phyloP scores from a whole-genome alignment of 2,329 filamentous ascomycete species.

The Cladophialophora yegresii region DNA sequence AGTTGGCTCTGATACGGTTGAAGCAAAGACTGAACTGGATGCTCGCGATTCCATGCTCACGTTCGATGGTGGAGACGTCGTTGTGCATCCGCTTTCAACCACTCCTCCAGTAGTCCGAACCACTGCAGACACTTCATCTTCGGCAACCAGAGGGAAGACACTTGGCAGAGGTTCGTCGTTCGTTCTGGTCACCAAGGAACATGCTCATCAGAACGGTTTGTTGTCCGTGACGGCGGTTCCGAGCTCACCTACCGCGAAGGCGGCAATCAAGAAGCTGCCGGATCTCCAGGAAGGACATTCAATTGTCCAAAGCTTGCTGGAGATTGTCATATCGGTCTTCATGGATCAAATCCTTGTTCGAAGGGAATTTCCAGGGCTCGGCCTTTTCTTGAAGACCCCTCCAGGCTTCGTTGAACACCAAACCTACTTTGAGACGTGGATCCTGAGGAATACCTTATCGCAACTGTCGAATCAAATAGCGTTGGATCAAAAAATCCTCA shows the following conservation, averaged over 20 bases:
- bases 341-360: conserved; percentile 79
- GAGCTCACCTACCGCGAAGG: conserved; percentile 60
- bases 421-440: conserved; percentile 89
- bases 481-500: conserved; percentile 69
- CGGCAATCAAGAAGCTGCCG: conserved; percentile 43
- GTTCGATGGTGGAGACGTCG: conserved; percentile 82
- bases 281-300: conserved; percentile 62
- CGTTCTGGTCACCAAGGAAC: conserved; percentile 69
- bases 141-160: conserved; percentile 37
- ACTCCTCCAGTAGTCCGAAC: conserved; percentile 71
- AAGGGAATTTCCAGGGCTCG: conserved; percentile 89
- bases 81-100: conserved; percentile 73
- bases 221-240: neutral
- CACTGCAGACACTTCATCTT: conserved; percentile 57
- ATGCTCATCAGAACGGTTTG: conserved; percentile 21
- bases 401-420: conserved; percentile 94
- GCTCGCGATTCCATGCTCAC: conserved; percentile 77
- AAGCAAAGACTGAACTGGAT: conserved; percentile 81
- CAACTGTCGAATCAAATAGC: conserved; percentile 71
- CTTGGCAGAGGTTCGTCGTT: conserved; percentile 86
- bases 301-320: conserved; percentile 73
- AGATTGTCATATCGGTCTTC: conserved; percentile 77
- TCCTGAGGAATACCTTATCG: conserved; percentile 73
- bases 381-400: conserved; percentile 81
- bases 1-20: conserved; percentile 80